A percentile compares a stretch with the other conserved stretches of the same genome.
Conservation (phyloP, 2,329 filamentous ascomycete genomes). For the Penicillium frequentans region DNA sequence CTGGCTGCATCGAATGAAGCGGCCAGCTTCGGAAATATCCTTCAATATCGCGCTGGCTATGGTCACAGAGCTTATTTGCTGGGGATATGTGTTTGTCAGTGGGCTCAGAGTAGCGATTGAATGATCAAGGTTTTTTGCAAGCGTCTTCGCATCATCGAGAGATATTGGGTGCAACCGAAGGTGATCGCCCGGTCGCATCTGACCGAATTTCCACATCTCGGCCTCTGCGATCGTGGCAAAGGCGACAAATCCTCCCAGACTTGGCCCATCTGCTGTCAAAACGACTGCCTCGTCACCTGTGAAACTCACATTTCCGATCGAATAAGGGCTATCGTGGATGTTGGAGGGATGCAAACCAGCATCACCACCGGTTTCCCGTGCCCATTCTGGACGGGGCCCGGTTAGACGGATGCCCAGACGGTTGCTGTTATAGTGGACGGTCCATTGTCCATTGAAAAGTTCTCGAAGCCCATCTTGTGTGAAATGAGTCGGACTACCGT, state of each 20-base stretch:
- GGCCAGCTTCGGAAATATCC: background rate
- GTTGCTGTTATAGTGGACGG: background rate
- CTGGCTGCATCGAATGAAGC: background rate
- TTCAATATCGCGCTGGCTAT: background rate
- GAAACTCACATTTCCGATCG: background rate
- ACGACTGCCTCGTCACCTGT: background rate
- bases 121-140: background rate
- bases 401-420: background rate
- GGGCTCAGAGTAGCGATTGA: background rate
- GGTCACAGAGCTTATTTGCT: background rate
- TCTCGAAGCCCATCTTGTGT: background rate
- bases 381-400: background rate
- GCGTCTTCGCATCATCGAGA: background rate
- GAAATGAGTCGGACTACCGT: background rate
- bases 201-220: conserved; percentile 4
- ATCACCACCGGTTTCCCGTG: background rate
- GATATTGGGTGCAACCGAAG: background rate
- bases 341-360: conserved; percentile 1
- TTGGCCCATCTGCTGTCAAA: background rate
- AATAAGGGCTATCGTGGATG: conserved; percentile 1
- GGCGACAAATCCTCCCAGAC: background rate
- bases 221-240: background rate
- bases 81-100: background rate
- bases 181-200: background rate
- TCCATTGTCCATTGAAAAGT: background rate